These are phyloP conservation scores for Epichloe elymi DNA, from an alignment of 2,329 filamentous ascomycete genomes.

Conservation along the genomic window DNA sequence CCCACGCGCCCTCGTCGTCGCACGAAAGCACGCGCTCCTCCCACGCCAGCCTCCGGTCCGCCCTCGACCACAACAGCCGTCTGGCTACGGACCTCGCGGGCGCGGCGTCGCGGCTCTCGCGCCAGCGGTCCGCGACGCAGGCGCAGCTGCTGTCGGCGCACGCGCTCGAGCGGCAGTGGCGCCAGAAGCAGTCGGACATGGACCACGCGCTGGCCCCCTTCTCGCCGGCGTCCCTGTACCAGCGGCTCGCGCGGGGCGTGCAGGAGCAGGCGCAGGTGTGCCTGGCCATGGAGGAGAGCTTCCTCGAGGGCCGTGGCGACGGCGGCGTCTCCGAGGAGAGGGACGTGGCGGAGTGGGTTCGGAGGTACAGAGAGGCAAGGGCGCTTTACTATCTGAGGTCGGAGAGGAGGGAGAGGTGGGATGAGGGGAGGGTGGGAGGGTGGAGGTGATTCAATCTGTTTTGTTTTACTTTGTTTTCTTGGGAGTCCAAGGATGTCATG, in stretches of 20 bases:
- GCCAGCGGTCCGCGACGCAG: conserved; percentile 58
- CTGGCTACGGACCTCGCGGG: conserved; percentile 51
- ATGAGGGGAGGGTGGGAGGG: conserved; percentile 86
- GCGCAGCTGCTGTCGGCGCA: conserved; percentile 72
- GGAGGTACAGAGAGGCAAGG: conserved; percentile 66
- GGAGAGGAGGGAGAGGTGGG: conserved; percentile 87
- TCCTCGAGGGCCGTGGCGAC: conserved; percentile 49
- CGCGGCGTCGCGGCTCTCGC: conserved; percentile 42
- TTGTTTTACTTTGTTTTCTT: background rate
- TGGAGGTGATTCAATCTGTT: conserved; percentile 52
- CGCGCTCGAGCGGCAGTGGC: conserved; percentile 85
- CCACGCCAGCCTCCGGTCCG: conserved; percentile 47
- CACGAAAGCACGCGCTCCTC: conserved; percentile 61
- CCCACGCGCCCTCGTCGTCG: conserved; percentile 49
- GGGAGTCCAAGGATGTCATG: too few relatives aligned
- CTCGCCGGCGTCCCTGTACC: conserved; percentile 75
- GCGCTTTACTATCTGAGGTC: conserved; percentile 66
- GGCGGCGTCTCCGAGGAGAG: conserved; percentile 50
- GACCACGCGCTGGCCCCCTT: conserved; percentile 75
- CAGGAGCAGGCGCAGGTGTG: conserved; percentile 75
- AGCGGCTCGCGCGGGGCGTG: conserved; percentile 61
- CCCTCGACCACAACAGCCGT: conserved; percentile 58
- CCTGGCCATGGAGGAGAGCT: conserved; percentile 80
- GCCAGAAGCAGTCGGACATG: conserved; percentile 77
- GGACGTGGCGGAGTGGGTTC: conserved; percentile 76